Evolutionary conservation across 148 eudicot species (phyloP).

Genomic region (Tetragonia tetragonoides): DNA sequence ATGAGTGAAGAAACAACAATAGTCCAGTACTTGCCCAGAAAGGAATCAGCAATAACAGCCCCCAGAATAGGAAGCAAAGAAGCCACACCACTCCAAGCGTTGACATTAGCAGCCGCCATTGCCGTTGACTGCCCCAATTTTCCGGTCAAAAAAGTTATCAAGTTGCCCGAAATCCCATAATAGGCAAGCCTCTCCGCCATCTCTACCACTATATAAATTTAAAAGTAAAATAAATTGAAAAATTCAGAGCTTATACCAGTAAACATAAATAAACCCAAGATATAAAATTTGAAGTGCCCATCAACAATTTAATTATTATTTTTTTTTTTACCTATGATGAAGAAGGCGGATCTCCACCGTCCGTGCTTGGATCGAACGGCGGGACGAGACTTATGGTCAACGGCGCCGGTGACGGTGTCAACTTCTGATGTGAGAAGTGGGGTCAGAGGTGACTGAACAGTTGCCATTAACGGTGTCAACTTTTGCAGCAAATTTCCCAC

Average conservation of each 20-base stretch:
- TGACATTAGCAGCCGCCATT: slow-evolving; percentile 42
- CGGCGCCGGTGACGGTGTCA: slow-evolving; percentile 20
- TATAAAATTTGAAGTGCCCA: too few species aligned
- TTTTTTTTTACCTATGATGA: slow-evolving; percentile 48
- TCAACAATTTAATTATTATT: too few species aligned
- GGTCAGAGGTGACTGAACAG: background rate
- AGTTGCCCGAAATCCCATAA: slow-evolving; percentile 29
- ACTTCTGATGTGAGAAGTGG: background rate
- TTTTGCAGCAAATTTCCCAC: too few species aligned
- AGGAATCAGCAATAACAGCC: slow-evolving; percentile 49
- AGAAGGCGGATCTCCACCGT: slow-evolving; percentile 54
- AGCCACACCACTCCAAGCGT: slow-evolving; percentile 43
- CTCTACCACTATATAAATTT: slow-evolving; percentile 24
- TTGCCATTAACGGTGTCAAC: too few species aligned
- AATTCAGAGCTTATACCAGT: too few species aligned
- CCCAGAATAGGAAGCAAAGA: slow-evolving; percentile 42
- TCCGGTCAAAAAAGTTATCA: slow-evolving; percentile 39
- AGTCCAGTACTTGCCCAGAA: slow-evolving; percentile 38
- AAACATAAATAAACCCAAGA: too few species aligned
- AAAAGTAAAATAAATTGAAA: too few species aligned
- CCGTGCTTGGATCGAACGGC: slow-evolving; percentile 48
- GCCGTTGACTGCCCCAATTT: slow-evolving; percentile 49
- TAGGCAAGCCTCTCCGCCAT: slow-evolving; percentile 33
- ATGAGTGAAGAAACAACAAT: slow-evolving; percentile 38
- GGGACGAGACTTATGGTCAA: slow-evolving; percentile 44